Conservation (phyloP, 768 basidiomycete species). For the Hydnomerulius pinastri region DNA sequence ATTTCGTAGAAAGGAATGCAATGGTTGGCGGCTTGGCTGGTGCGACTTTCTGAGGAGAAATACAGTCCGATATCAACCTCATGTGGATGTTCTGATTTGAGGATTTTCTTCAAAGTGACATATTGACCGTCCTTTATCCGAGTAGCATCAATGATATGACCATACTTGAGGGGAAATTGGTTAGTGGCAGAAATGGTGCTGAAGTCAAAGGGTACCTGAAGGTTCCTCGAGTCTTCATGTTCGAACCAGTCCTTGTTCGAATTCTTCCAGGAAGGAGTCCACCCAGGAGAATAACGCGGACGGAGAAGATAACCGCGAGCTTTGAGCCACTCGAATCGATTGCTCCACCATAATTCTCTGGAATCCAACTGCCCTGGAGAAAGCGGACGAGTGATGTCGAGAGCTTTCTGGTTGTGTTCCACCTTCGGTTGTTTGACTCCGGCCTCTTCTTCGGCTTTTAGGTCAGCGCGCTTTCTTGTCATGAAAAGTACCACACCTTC, state of each 20-base stretch:
- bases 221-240: slow-evolving; percentile 5
- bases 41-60: slow-evolving; percentile 5
- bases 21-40: slow-evolving; percentile 27
- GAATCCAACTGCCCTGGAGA: slow-evolving; percentile 14
- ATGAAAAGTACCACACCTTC: not conserved
- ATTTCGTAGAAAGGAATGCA: slow-evolving; percentile 35
- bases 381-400: too few species aligned
- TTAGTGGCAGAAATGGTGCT: too few species aligned
- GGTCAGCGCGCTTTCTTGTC: not conserved
- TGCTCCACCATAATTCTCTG: slow-evolving; percentile 14
- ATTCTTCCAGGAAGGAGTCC: slow-evolving; percentile 22
- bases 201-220: slow-evolving; percentile 9
- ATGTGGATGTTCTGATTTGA: slow-evolving; percentile 9
- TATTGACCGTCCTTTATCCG: slow-evolving; percentile 27
- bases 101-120: slow-evolving; percentile 34
- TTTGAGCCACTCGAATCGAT: slow-evolving; percentile 7
- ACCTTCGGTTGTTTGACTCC: too few species aligned
- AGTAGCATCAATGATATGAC: slow-evolving; percentile 29
- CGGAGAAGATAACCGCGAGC: slow-evolving; percentile 18
- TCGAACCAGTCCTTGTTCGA: not conserved
- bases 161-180: too few species aligned
- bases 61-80: slow-evolving; percentile 35
- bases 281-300: slow-evolving; percentile 15
- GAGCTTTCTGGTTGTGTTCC: too few species aligned
- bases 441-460: not conserved